These are phyloP conservation scores for Talaromyces verruculosus DNA, from an alignment of 2,329 filamentous ascomycete species.

Conservation along the genomic window DNA sequence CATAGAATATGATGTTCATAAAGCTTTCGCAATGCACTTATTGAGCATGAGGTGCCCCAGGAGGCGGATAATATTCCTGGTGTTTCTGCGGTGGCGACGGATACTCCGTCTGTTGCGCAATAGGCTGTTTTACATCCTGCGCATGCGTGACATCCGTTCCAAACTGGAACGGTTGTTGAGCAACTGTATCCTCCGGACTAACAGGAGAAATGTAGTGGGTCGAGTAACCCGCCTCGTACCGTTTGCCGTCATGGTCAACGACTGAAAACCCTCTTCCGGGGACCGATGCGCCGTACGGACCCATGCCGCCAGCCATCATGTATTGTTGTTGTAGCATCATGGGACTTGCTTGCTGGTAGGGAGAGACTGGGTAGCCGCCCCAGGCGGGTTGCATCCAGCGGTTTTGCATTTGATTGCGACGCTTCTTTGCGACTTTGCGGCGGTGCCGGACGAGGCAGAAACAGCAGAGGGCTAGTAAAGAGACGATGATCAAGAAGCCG, in stretches of 20 bases:
- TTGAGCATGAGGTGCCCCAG: slow-evolving; percentile 15
- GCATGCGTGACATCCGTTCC: slow-evolving; percentile 1
- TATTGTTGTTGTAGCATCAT: slow-evolving; percentile 18
- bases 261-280: slow-evolving; percentile 29
- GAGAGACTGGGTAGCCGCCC: slow-evolving; percentile 23
- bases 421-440: slow-evolving; percentile 37
- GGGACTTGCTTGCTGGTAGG: slow-evolving; percentile 23
- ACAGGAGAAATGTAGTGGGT: slow-evolving; percentile 22
- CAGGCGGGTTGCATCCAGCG: slow-evolving; percentile 37
- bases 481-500: slow-evolving; percentile 42
- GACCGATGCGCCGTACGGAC: slow-evolving; percentile 20
- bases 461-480: slow-evolving; percentile 37
- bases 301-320: neutral
- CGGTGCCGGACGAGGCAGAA: slow-evolving; percentile 46
- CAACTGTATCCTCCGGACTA: neutral
- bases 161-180: slow-evolving; percentile 19
- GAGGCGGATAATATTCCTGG: slow-evolving; percentile 5
- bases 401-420: slow-evolving; percentile 33
- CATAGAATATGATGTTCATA: too few species aligned
- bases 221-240: slow-evolving; percentile 27
- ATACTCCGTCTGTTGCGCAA: slow-evolving; percentile 10
- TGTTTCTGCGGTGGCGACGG: slow-evolving; percentile 1
- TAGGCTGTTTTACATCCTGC: neutral
- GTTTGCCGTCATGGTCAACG: slow-evolving; percentile 32
- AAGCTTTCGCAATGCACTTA: neutral